phyloP scores from a whole-genome alignment of 805 yeast species.

The Metschnikowia matae region DNA sequence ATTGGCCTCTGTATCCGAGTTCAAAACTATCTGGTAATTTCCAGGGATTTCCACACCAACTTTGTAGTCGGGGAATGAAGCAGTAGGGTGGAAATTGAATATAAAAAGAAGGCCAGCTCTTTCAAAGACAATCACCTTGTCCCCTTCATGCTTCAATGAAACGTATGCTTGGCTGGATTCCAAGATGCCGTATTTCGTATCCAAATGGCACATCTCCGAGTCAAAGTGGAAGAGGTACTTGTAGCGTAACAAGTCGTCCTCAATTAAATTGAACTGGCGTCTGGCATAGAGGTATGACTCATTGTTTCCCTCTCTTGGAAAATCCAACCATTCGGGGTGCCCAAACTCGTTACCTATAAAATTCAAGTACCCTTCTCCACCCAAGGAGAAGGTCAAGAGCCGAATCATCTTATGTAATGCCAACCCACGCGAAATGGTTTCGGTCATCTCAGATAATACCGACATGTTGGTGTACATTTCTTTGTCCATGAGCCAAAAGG shows the following conservation, averaged over 20 bases:
- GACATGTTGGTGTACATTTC: slow-evolving; percentile 98
- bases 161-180: slow-evolving; percentile 70
- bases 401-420: slow-evolving; percentile 90
- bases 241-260: slow-evolving; percentile 78
- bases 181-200: slow-evolving; percentile 68
- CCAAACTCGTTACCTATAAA: slow-evolving; percentile 99
- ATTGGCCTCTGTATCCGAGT: slow-evolving; percentile 63
- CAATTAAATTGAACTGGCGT: slow-evolving; percentile 85
- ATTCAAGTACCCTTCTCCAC: slow-evolving; percentile 94
- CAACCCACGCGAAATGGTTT: slow-evolving; percentile 82
- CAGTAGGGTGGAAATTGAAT: slow-evolving; percentile 85
- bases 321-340: slow-evolving; percentile 98
- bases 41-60: slow-evolving; percentile 87
- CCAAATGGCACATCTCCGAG: slow-evolving; percentile 75
- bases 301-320: slow-evolving; percentile 85
- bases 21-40: slow-evolving; percentile 65
- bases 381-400: slow-evolving; percentile 80
- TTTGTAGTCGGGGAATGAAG: slow-evolving; percentile 81
- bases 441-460: slow-evolving; percentile 63
- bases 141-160: slow-evolving; percentile 82
- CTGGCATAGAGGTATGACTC: slow-evolving; percentile 92
- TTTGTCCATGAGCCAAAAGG: slow-evolving; percentile 98
- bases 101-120: slow-evolving; percentile 80
- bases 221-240: slow-evolving; percentile 79
- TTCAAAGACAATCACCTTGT: slow-evolving; percentile 85